Conservation (phyloP, 176 grass and related monocot species). For the Hsuehochloa calcarea region DNA sequence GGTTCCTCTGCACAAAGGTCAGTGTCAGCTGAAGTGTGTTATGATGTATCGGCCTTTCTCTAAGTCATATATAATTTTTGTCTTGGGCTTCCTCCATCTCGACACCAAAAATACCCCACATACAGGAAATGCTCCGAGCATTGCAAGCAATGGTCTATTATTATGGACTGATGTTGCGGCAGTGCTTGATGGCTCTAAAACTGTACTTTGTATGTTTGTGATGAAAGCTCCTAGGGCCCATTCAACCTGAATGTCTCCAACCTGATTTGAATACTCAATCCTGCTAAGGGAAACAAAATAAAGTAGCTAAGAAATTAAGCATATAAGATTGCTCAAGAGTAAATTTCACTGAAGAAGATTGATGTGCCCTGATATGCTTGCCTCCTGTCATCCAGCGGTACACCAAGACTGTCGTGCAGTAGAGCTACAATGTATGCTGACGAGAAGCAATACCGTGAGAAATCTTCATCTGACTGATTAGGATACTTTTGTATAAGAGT, state of each 20-base stretch:
- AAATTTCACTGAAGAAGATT: conserved; percentile 36
- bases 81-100: conserved; percentile 71
- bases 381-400: conserved; percentile 73
- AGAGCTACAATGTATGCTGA: conserved; percentile 88
- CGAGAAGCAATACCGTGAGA: conserved; percentile 92
- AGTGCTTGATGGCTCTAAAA: not conserved
- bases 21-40: conserved; percentile 54
- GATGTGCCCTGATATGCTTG: conserved; percentile 27
- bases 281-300: conserved; percentile 28
- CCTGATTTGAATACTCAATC: conserved; percentile 78
- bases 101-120: conserved; percentile 44
- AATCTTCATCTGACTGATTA: conserved; percentile 56
- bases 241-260: conserved; percentile 60
- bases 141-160: conserved; percentile 26
- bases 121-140: conserved; percentile 40
- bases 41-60: conserved; percentile 94
- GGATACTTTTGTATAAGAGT: conserved; percentile 59
- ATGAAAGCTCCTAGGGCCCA: conserved; percentile 87
- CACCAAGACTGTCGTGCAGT: conserved; percentile 66
- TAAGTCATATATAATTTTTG: conserved; percentile 88
- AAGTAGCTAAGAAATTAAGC: not conserved
- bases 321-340: not conserved
- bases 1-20: conserved; percentile 29
- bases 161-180: conserved; percentile 19
- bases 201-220: conserved; percentile 26